Percentiles rank a stretch among this genome's conserved stretches.
Evolutionary conservation across 148 eudicot genomes (phyloP).

Genomic region (Chenopodium suecicum): DNA sequence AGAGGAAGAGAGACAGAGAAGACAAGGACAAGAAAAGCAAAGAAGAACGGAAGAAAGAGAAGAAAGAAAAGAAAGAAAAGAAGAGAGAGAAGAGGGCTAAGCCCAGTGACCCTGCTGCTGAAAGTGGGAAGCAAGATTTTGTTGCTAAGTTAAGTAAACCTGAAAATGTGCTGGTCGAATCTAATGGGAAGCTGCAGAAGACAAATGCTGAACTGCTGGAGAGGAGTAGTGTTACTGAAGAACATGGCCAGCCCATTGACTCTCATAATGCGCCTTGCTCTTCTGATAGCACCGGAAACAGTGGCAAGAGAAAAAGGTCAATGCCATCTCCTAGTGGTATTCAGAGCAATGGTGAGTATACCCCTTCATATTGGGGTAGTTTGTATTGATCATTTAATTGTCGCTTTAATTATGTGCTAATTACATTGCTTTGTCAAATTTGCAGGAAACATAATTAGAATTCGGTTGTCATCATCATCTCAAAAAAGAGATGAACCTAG

Average conservation of each 20-base stretch:
- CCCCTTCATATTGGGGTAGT: not conserved
- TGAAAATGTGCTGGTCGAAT: not conserved
- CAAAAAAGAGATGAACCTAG: constrained; percentile 37
- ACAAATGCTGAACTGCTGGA: constrained; percentile 41
- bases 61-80: constrained; percentile 17
- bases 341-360: constrained; percentile 43
- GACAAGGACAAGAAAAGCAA: constrained; percentile 5
- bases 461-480: constrained; percentile 40
- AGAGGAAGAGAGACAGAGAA: constrained; percentile 22
- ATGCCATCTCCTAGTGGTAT: constrained; percentile 25
- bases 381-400: not conserved
- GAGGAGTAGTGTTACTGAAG: constrained; percentile 75
- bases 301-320: constrained; percentile 59
- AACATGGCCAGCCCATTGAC: constrained; percentile 48
- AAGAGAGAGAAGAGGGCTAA: constrained; percentile 19
- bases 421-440: not conserved
- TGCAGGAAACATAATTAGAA: constrained; percentile 58
- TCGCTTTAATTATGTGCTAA: not conserved
- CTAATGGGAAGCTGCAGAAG: constrained; percentile 8
- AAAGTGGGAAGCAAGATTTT: constrained; percentile 25
- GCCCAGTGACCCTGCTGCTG: constrained; percentile 11
- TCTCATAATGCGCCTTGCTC: constrained; percentile 48
- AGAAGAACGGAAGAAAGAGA: not conserved
- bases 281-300: constrained; percentile 75
- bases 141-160: constrained; percentile 14